phyloP scores from a whole-genome alignment of 2,329 filamentous ascomycete species.

The Fusarium nodosum region DNA sequence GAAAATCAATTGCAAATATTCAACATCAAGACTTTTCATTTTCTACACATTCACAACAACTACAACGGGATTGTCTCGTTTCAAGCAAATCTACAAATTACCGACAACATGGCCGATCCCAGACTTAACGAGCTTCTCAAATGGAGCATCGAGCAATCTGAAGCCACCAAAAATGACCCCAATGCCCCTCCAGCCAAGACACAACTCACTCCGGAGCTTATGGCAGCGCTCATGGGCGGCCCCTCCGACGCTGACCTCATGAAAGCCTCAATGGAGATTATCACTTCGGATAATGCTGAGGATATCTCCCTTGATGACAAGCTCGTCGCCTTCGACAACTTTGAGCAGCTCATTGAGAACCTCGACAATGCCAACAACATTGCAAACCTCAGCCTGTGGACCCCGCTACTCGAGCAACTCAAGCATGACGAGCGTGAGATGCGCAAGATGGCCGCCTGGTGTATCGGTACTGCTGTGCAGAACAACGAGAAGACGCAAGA shows the following conservation, averaged over 20 bases:
- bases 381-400: constrained; percentile 82
- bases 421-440: constrained; percentile 77
- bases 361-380: constrained; percentile 99
- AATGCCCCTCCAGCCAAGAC: constrained; percentile 53
- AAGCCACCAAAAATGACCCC: constrained; percentile 50
- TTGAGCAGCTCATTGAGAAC: constrained; percentile 91
- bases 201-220: constrained; percentile 75
- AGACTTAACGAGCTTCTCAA: constrained; percentile 82
- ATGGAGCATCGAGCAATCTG: constrained; percentile 74
- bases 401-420: constrained; percentile 79
- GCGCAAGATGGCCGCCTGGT: constrained; percentile 92
- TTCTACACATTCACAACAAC: constrained; percentile 15
- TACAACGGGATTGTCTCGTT: not conserved
- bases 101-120: constrained; percentile 62
- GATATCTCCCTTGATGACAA: constrained; percentile 78
- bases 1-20: constrained; percentile 33
- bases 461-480: constrained; percentile 92
- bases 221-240: constrained; percentile 83
- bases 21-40: constrained; percentile 18
- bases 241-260: constrained; percentile 94
- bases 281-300: constrained; percentile 72
- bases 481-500: constrained; percentile 93
- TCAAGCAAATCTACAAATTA: constrained; percentile 1
- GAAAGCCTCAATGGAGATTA: constrained; percentile 83
- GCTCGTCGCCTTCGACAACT: constrained; percentile 90